These are phyloP conservation scores for Monosporascus sp. DNA, from an alignment of 2,329 filamentous ascomycete genomes.

Conservation along the genomic window DNA sequence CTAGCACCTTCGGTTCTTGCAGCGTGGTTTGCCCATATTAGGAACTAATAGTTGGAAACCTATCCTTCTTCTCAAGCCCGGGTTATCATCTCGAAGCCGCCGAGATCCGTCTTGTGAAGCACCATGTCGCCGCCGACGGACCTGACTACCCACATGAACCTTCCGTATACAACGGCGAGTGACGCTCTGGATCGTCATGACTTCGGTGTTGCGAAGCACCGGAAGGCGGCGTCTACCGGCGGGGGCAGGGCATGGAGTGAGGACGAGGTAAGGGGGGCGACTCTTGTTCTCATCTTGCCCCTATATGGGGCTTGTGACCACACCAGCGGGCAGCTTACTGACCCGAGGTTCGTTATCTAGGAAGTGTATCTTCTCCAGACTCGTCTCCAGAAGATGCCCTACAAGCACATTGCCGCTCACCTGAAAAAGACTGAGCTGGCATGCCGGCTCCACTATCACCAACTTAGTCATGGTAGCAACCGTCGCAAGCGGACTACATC, in stretches of 20 bases:
- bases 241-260: slow-evolving; percentile 80
- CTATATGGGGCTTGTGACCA: not conserved
- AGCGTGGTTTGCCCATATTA: slow-evolving; percentile 36
- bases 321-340: slow-evolving; percentile 3
- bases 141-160: slow-evolving; percentile 35
- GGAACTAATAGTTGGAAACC: slow-evolving; percentile 1
- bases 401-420: slow-evolving; percentile 82
- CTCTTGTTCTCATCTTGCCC: not conserved
- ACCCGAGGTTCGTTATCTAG: slow-evolving; percentile 35
- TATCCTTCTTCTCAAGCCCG: not conserved
- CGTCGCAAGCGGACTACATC: slow-evolving; percentile 73
- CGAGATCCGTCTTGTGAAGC: slow-evolving; percentile 3
- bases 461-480: slow-evolving; percentile 76
- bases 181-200: slow-evolving; percentile 54
- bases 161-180: slow-evolving; percentile 45
- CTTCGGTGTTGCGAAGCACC: slow-evolving; percentile 57
- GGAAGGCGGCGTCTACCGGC: slow-evolving; percentile 65
- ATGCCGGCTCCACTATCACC: slow-evolving; percentile 82
- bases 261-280: slow-evolving; percentile 60
- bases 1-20: slow-evolving; percentile 38
- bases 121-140: slow-evolving; percentile 48
- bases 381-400: slow-evolving; percentile 81
- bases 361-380: slow-evolving; percentile 81
- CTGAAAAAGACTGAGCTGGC: slow-evolving; percentile 85
- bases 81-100: not conserved